Base-by-base conservation (phyloP, 2,329 filamentous ascomycete genomes). In the Microsporum ferrugineum region DNA sequence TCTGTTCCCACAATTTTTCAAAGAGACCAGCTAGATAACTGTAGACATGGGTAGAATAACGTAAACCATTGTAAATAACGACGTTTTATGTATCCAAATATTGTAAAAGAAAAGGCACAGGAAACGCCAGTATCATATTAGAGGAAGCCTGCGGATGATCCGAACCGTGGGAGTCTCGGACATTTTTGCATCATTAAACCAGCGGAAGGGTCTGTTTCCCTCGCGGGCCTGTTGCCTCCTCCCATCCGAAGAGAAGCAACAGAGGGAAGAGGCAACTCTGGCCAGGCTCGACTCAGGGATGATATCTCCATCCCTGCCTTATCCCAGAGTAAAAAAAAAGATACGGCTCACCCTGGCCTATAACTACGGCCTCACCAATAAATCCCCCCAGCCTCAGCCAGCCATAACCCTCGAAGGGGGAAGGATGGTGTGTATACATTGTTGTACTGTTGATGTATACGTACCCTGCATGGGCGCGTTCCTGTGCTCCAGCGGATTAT, bases 1-100 rank as follows among this genome's bases (percentile, higher is more conserved):
- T 0, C 74, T 88, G 8, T 97, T 92, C 66, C 91, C 94, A 0
- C 85, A 95, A 61, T 84, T 96, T 64, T 96, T 99, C 80, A 94
- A 88, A 10, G 27, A 29, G 4, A 33, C 10, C 27, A 53, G 17
- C 17, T 23, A 23, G 17, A 23, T 23, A 23, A 23, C 17, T 23
- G 17, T 23, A 23, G 17, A 23, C 17, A 23, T 23, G 17, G 17
- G 17, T 23, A 23, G 17, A 23, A 23, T 23, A 23, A 23, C 17
- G 17, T 23, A 23, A 23, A 23, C 17, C 17, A 23, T 23, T n/a
- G n/a, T 36, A 36, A 36, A 36, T 36, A 43, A 23, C 17, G 17
- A 23, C 17, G 17, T 23, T 23, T 23, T 23, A 23, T 23, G 17
- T 23, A 23, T 23, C 17, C 17, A 23, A 23, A 23, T 23, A 23